Base-by-base conservation (phyloP, 2,329 filamentous ascomycete species). In the Ceratocystis diversiconidia region DNA sequence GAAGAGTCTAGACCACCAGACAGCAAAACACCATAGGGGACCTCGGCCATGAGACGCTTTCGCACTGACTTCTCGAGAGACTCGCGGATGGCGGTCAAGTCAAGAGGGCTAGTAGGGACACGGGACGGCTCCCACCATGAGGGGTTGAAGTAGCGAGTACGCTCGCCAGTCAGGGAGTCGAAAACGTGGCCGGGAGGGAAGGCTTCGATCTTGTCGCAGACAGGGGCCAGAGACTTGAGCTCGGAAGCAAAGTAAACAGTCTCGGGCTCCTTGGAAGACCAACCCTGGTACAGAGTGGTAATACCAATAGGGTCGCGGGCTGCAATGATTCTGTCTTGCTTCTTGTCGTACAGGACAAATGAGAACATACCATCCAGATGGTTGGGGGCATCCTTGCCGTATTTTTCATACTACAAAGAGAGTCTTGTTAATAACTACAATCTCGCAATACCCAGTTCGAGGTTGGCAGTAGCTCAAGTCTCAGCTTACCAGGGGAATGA, bases 321-420 rank as follows among this genome's bases (percentile, higher is more conserved):
- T 67, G 94, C 94, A 73, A 99, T 85, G 69, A 91, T 89, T 70
- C 94, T 88, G 80, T 99, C 89, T 76, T 91, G 85, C 71, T 85
- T 87, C 83, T 95, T 96, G 80, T 99, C 94, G 78, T 96, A 96
- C 64, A 99, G 84, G 66, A 99, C 92, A 79, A 95, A 99, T 17
- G 92, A 96, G 83, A 99, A 99, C 94, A 99, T 99, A 79, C 94
- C 94, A 75, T 99, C 94, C 71, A 99, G 85, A 77, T 90, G 82
- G 77, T 92, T 94, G 69, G 94, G 92, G 67, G 92, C 90, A 73
- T 97, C 91, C 71, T 95, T 82, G 73, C 86, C 94, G 82, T 95
- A 84, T 77, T 97, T 86, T 79, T 91, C 83, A 75, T 99, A 99
- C 89, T 95, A 3, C 59, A 62, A 10, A 17, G 15, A 30, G 52